A percentile compares a stretch with the other conserved stretches of the same genome.
These are phyloP conservation scores for Decorospora gaudefroyi DNA, from an alignment of 2,329 filamentous ascomycete genomes.

Conservation along the genomic window DNA sequence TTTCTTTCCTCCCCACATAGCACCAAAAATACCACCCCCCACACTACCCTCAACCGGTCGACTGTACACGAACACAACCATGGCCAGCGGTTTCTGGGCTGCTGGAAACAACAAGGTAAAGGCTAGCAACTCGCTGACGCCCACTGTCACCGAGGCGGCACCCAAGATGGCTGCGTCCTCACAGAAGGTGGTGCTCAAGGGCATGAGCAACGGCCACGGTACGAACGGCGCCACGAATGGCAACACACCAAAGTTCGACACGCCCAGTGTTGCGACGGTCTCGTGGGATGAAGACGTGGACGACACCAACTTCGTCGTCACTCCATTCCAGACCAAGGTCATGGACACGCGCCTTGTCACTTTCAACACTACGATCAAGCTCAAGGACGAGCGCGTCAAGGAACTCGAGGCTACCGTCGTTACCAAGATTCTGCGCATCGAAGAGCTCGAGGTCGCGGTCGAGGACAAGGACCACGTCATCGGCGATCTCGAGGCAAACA, in stretches of 20 bases:
- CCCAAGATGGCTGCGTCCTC: background rate
- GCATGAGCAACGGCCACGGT: slow-evolving; percentile 4
- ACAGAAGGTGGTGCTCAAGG: slow-evolving; percentile 13
- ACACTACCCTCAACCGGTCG: no score
- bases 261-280: slow-evolving; percentile 7
- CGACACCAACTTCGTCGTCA: slow-evolving; percentile 18
- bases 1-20: background rate
- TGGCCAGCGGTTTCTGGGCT: slow-evolving; percentile 11
- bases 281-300: slow-evolving; percentile 30
- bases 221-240: background rate
- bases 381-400: slow-evolving; percentile 13
- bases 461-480: slow-evolving; percentile 12
- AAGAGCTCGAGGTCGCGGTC: slow-evolving; percentile 13
- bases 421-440: slow-evolving; percentile 15
- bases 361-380: slow-evolving; percentile 3
- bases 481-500: slow-evolving; percentile 3
- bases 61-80: background rate
- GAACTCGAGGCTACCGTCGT: slow-evolving; percentile 16
- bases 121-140: background rate
- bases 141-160: slow-evolving; percentile 1
- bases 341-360: background rate
- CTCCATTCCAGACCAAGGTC: slow-evolving; percentile 2
- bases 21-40: background rate
- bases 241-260: background rate
- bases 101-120: slow-evolving; percentile 7